Evolutionary conservation across 495 filamentous ascomycete genomes (phyloP), one percentile per base, ranked within the genome.

Genomic region (Pyronema omphalodes): DNA sequence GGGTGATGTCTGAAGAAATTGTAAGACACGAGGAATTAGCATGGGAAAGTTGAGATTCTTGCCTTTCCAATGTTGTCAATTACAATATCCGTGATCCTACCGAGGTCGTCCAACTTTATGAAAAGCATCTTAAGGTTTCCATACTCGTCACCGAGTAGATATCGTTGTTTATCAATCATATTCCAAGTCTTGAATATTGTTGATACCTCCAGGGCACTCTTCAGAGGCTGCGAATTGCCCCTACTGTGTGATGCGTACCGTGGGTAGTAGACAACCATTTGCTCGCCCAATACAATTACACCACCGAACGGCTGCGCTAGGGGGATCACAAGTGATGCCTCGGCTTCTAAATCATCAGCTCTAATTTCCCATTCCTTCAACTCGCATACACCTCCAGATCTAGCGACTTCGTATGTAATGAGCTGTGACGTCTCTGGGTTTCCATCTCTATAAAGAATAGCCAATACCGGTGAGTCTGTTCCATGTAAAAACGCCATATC

Each of bases 141-240:
- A 58, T 86, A 93, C 54, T 94, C 86, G 66, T 99, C 91, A 7
- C 84, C 88, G 9, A 99, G 67, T 14, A 94, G 71, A 73, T 84
- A 96, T 55, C 83, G 73, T 46, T 81, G 79, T 29, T 76, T 77
- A 60, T 94, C 82, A 23, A 93, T 77, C 58, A 80, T 77, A 59
- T 81, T 81, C 93, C 93, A 99, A 12, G 86, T 77, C 29, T 88
- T 82, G 58, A 91, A 95, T 37, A 89, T 78, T 3, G 80, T 84
- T 0, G 84, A 73, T 53, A 89, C 80, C 3, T 78, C 71, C 3
- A 98, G 68, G 1, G 71, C 62, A 0, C 78, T 71, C 17, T 79
- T 76, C 0, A 17, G 72, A 72, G 18, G 75, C 69, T 64, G 83
- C 34, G 29, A 34, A 17, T 40, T 3, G 7, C 14, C 34, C 35